These are phyloP conservation scores for Boletus eberwhitei DNA, from an alignment of 768 basidiomycete species.

Conservation along the genomic window DNA sequence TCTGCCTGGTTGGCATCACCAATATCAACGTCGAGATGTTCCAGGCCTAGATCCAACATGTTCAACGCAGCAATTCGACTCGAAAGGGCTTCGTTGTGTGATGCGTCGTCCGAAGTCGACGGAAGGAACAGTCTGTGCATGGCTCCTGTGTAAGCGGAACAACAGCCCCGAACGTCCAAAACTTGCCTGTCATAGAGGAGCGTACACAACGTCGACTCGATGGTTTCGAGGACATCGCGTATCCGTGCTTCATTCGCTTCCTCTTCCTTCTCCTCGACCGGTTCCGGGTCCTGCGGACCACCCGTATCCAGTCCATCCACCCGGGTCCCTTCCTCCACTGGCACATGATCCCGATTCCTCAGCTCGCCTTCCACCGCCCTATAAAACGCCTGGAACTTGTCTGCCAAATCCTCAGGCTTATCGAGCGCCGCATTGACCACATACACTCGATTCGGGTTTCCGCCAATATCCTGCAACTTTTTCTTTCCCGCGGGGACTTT, in stretches of 20 bases:
- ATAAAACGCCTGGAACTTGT: slow-evolving; percentile 70
- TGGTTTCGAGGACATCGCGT: slow-evolving; percentile 60
- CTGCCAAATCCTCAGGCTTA: slow-evolving; percentile 48
- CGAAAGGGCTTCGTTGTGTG: slow-evolving; percentile 87
- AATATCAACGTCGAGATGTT: slow-evolving; percentile 86
- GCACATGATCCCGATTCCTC: slow-evolving; percentile 24
- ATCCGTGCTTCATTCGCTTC: slow-evolving; percentile 43
- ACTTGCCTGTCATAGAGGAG: slow-evolving; percentile 81
- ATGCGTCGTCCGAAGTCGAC: slow-evolving; percentile 67
- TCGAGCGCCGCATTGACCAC: slow-evolving; percentile 41
- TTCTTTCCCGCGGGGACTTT: slow-evolving; percentile 33
- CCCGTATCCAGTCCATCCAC: slow-evolving; percentile 4
- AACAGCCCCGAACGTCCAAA: too few species aligned
- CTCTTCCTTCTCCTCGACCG: slow-evolving; percentile 20
- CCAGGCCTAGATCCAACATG: slow-evolving; percentile 81
- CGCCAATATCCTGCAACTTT: slow-evolving; percentile 30
- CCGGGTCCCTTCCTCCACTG: slow-evolving; percentile 2
- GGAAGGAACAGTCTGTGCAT: slow-evolving; percentile 70
- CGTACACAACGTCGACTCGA: slow-evolving; percentile 69
- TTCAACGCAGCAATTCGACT: slow-evolving; percentile 89
- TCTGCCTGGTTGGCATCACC: slow-evolving; percentile 44
- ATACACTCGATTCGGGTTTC: slow-evolving; percentile 29
- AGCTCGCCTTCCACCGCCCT: slow-evolving; percentile 62
- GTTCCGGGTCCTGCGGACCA: slow-evolving; percentile 15
- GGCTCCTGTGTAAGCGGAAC: neutral